Evolutionary conservation across 1,284 basidiomycete genomes (phyloP).

Genomic region (Ganoderma boninense): DNA sequence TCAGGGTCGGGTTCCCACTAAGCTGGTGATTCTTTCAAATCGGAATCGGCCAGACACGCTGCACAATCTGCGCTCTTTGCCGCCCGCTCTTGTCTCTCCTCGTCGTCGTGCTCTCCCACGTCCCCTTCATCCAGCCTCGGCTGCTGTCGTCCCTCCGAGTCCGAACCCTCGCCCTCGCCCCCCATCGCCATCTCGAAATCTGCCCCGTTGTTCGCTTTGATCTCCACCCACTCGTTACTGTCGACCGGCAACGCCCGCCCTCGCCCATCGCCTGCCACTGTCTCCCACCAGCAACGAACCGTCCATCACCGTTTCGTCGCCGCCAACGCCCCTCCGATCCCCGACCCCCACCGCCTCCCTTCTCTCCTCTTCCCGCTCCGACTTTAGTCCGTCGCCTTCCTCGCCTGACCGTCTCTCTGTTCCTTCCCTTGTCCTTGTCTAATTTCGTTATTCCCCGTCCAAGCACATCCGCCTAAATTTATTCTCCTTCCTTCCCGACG

Average conservation of each 20-base stretch:
- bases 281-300: too few relatives aligned
- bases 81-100: background rate
- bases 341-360: background rate
- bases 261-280: background rate
- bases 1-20: background rate
- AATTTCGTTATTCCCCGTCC: background rate
- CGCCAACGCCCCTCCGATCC: background rate
- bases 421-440: background rate
- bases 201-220: background rate
- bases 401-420: conserved; percentile 3
- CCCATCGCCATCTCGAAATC: background rate
- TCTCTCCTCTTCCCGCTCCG: conserved; percentile 4
- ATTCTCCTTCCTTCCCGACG: background rate
- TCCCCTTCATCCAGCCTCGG: background rate
- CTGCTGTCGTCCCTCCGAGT: background rate
- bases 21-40: background rate
- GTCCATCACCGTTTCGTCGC: conserved; percentile 9
- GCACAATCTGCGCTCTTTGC: conserved; percentile 4
- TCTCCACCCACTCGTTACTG: background rate
- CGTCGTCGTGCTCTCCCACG: background rate
- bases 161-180: background rate
- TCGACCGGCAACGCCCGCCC: background rate
- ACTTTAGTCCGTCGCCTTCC: conserved; percentile 6
- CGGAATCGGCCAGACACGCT: too few relatives aligned
- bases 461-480: background rate